phyloP scores from a whole-genome alignment of 2,329 filamentous ascomycete species.

The Magnaporthiopsis poae region DNA sequence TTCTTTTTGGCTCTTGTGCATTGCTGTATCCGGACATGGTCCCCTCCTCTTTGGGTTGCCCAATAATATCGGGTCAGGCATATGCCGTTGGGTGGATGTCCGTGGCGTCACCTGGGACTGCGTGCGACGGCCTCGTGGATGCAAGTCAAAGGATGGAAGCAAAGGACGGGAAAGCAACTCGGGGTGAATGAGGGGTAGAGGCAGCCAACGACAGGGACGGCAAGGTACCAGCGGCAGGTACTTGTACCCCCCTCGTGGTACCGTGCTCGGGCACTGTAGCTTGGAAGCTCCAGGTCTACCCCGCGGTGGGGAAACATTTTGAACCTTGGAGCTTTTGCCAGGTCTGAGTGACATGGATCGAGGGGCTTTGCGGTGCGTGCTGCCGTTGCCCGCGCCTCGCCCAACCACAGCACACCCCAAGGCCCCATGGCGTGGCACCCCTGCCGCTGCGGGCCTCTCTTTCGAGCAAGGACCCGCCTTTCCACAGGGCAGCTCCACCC shows the following conservation, averaged over 20 bases:
- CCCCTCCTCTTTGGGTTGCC: too few species aligned
- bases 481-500: background rate
- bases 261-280: too few species aligned
- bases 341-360: background rate
- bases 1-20: background rate
- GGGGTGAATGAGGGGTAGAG: too few species aligned
- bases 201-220: too few species aligned
- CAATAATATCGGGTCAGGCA: background rate
- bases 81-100: background rate
- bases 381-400: background rate
- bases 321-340: background rate
- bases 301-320: background rate
- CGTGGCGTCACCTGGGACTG: background rate
- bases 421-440: background rate
- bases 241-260: too few species aligned
- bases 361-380: background rate
- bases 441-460: background rate
- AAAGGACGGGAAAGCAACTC: background rate
- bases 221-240: too few species aligned
- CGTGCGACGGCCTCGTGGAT: background rate
- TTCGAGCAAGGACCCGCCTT: conserved; percentile 1
- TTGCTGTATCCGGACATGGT: background rate
- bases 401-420: background rate
- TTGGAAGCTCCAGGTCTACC: background rate
- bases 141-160: background rate